phyloP scores from a whole-genome alignment of 2,329 filamentous ascomycete genomes.

The Apiospora phragmitis region DNA sequence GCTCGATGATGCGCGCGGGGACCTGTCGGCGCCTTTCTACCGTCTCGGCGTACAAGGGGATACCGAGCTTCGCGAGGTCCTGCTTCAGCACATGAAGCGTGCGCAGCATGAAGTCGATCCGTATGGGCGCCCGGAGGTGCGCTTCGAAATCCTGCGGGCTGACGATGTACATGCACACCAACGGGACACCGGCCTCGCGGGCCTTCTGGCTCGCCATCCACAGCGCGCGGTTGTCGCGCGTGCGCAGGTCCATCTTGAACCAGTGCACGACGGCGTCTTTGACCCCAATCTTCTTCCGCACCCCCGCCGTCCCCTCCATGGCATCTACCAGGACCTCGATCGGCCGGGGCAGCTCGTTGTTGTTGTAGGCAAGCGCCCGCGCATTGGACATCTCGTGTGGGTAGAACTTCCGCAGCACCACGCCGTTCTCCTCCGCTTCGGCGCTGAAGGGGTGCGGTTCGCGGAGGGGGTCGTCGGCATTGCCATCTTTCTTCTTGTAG shows the following conservation, averaged over 20 bases:
- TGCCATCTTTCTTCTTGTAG: conserved; percentile 9
- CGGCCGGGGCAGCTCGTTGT: conserved; percentile 69
- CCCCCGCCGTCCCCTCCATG: conserved; percentile 58
- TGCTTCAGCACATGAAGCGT: conserved; percentile 64
- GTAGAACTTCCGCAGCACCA: conserved; percentile 75
- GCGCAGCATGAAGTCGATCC: conserved; percentile 80
- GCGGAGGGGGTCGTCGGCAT: conserved; percentile 35
- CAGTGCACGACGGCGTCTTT: conserved; percentile 76
- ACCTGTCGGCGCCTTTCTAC: conserved; percentile 66
- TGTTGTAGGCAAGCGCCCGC: conserved; percentile 72
- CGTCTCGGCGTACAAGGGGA: conserved; percentile 76
- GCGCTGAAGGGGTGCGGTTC: conserved; percentile 48
- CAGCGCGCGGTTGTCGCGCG: conserved; percentile 72
- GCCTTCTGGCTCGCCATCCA: conserved; percentile 67
- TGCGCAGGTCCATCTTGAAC: conserved; percentile 83
- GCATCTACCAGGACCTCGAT: conserved; percentile 67
- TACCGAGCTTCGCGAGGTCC: conserved; percentile 69
- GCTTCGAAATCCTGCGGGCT: conserved; percentile 85
- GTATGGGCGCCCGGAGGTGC: conserved; percentile 69
- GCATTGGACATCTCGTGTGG: conserved; percentile 83
- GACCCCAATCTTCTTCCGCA: conserved; percentile 51
- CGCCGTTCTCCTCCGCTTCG: conserved; percentile 54
- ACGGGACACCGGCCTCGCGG: conserved; percentile 64
- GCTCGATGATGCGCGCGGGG: conserved; percentile 59
- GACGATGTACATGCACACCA: conserved; percentile 77